A percentile compares a stretch with the other conserved stretches of the same genome.
These are phyloP conservation scores for Eremochloa ophiuroides DNA, from an alignment of 176 grass and related monocot genomes.

Conservation along the genomic window DNA sequence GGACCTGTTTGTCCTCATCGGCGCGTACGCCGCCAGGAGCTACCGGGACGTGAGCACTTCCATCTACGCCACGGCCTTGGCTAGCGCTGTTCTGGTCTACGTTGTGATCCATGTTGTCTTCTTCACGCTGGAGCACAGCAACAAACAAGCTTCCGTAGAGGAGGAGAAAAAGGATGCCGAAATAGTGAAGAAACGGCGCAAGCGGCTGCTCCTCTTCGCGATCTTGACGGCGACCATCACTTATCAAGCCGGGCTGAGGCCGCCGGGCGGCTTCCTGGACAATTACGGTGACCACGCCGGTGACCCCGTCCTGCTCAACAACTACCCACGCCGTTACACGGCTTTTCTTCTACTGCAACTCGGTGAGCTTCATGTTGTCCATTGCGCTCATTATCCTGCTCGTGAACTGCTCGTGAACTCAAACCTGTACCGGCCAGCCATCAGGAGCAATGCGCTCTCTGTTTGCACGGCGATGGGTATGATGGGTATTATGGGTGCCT, in stretches of 20 bases:
- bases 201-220: not conserved
- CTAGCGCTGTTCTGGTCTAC: not conserved
- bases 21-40: not conserved
- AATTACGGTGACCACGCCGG: not conserved
- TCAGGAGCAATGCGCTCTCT: not conserved
- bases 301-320: not conserved
- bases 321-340: not conserved
- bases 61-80: not conserved
- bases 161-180: not conserved
- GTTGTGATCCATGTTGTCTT: not conserved
- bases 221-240: not conserved
- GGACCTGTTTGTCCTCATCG: not conserved
- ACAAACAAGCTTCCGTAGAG: not conserved
- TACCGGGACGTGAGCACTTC: not conserved
- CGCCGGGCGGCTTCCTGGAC: not conserved
- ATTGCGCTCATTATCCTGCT: not conserved
- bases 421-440: not conserved
- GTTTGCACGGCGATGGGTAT: not conserved
- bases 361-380: not conserved
- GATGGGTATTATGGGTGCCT: not conserved
- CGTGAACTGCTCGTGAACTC: not conserved
- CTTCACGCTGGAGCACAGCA: not conserved
- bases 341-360: not conserved
- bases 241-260: not conserved
- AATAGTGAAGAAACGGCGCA: not conserved